phyloP scores from a whole-genome alignment of 2,329 filamentous ascomycete genomes.

The Phaeosphaeria sp. region DNA sequence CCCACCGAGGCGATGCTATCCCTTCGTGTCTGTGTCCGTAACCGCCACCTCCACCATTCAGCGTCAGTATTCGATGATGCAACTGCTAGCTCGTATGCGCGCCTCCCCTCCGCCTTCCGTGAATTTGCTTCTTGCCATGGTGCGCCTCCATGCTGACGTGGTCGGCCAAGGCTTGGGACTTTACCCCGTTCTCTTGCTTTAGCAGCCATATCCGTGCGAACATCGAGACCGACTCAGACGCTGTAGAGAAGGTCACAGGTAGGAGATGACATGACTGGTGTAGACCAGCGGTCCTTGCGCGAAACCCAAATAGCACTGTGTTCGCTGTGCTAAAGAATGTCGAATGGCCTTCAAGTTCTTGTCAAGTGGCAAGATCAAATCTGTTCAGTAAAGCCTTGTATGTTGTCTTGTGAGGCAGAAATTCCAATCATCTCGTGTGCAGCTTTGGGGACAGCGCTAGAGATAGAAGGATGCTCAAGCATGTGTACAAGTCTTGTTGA shows the following conservation, averaged over 20 bases:
- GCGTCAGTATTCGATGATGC: conserved; percentile 11
- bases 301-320: too few species aligned
- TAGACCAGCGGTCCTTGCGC: too few species aligned
- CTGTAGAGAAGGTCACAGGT: too few species aligned
- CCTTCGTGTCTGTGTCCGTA: conserved; percentile 3
- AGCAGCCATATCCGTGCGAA: neutral
- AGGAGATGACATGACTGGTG: too few species aligned
- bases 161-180: neutral
- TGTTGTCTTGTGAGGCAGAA: too few species aligned
- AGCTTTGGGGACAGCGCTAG: too few species aligned
- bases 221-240: conserved; percentile 1
- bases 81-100: conserved; percentile 6
- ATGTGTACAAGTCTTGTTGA: conserved; percentile 19
- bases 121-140: neutral
- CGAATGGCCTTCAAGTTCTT: too few species aligned
- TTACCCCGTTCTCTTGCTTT: neutral
- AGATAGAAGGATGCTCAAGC: conserved; percentile 15
- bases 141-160: neutral
- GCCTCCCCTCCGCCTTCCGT: neutral
- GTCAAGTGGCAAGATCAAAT: too few species aligned
- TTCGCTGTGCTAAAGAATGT: too few species aligned
- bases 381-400: too few species aligned
- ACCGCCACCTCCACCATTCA: conserved; percentile 16
- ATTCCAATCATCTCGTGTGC: too few species aligned
- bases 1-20: neutral